Base-by-base conservation (phyloP, 2,329 filamentous ascomycete species). In the Colletotrichum filicis region DNA sequence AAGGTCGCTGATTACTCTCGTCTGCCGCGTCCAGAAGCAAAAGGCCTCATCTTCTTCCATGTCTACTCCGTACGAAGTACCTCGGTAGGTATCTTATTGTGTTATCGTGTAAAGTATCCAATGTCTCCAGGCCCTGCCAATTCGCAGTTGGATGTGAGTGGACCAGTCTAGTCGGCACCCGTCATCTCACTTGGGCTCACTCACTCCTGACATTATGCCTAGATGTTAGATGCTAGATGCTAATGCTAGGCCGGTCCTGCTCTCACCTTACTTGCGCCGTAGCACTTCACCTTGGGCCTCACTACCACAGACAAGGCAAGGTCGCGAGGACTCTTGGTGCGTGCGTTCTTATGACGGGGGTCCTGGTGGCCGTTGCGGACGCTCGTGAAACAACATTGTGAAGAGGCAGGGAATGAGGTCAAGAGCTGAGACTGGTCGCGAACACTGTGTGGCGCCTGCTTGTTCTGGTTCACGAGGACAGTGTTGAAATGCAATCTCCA, bases 321-420 rank as follows among this genome's bases (percentile, higher is more conserved):
- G 70, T 69, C 59, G 46, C 67, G 66, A 73, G 55, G 37, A 30
- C 37, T 60, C 35, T 61, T 49, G 71, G 71, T 66, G 28, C 56
- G 60, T 56, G 66, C 71, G 35, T 24, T 66, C 22, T 32, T 9
- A 71, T 66, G 61, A 57, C 66, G 19, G 66, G 60, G 71, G 60
- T 71, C 60, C 66, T 66, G 71, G 61, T 65, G 71, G 61, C 71
- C 66, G 66, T 73, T 73, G 56, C 71, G 66, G 61, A 73, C 71
- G 61, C 49, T 73, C 66, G 71, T 73, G 71, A 73, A 73, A 73
- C 71, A 61, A 66, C 71, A 73, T 49, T 49, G 49, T 73, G 60
- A 71, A 46, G 67, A 61, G 66, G 49, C 56, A 73, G 66, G 66
- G 60, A 73, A 73, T 71, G 56, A 73, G 28, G 42, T 56, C 24